phyloP scores from a whole-genome alignment of 2,329 filamentous ascomycete species.

The Metarhizium guizhouense region DNA sequence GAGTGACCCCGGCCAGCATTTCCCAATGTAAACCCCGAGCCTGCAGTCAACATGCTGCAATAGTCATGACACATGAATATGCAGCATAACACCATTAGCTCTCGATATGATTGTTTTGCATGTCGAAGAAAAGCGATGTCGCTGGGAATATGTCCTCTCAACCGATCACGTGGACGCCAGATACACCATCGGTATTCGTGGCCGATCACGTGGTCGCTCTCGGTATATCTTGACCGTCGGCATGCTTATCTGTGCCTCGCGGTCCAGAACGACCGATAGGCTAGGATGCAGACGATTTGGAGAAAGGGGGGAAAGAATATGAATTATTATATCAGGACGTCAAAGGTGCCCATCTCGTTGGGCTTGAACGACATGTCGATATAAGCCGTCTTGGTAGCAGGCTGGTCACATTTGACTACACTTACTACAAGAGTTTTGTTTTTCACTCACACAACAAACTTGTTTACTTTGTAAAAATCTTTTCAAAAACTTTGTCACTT shows the following conservation, averaged over 20 bases:
- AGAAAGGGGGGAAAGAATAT: neutral
- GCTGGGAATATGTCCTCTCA: neutral
- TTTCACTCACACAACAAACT: neutral
- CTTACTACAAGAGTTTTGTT: neutral
- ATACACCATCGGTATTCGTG: neutral
- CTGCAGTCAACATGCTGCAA: no score
- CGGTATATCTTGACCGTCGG: constrained; percentile 1
- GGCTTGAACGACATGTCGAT: no score
- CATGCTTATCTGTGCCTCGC: neutral
- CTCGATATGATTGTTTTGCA: no score
- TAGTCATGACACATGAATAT: no score
- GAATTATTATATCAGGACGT: constrained; percentile 11
- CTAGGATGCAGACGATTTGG: neutral
- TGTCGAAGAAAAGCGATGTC: neutral
- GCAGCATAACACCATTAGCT: no score
- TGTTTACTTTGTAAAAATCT: neutral
- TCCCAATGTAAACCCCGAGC: no score
- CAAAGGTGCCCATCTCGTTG: neutral
- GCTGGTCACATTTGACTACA: no score
- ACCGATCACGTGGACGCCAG: constrained; percentile 5
- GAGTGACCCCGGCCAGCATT: no score
- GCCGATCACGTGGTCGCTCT: constrained; percentile 10
- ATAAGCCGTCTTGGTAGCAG: no score
- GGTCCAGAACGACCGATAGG: neutral
- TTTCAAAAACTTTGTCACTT: neutral